These are phyloP conservation scores for Pseudonitzschia delicatissima DNA, from an alignment of 108 stramenopile species.

Conservation along the genomic window DNA sequence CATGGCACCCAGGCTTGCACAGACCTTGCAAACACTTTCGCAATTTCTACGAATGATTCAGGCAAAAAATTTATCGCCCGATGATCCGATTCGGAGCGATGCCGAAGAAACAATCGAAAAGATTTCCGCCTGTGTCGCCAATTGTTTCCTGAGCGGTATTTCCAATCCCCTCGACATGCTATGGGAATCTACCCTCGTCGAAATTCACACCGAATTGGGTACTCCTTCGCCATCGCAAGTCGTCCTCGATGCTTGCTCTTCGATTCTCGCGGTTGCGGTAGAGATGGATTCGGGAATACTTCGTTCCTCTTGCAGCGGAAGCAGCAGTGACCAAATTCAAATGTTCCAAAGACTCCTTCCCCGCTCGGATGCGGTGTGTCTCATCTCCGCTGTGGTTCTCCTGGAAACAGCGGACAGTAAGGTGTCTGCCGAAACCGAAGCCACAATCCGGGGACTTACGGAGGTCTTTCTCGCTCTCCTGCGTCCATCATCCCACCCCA, in stretches of 20 bases:
- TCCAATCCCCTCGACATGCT: background rate
- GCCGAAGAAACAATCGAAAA: constrained; percentile 28
- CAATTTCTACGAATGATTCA: constrained; percentile 4
- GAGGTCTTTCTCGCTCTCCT: background rate
- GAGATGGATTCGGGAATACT: background rate
- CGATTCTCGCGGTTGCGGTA: background rate
- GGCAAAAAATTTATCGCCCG: background rate
- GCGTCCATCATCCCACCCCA: background rate
- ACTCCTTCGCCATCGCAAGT: background rate
- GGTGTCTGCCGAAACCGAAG: background rate
- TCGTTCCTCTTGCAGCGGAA: background rate
- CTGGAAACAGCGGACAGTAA: background rate
- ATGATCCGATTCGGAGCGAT: constrained; percentile 9
- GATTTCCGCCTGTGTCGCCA: constrained; percentile 20
- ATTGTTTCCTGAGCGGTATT: constrained; percentile 25
- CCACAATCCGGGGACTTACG: background rate
- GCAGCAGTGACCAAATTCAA: background rate
- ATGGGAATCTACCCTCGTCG: background rate
- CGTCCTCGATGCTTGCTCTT: background rate
- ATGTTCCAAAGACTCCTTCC: background rate
- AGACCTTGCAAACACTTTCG: constrained; percentile 7
- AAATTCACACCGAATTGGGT: background rate
- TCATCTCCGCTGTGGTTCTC: background rate
- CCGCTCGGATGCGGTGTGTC: background rate
- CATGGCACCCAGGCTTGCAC: background rate